These are phyloP conservation scores for Astragalus membranaceus DNA, from an alignment of 306 rosid genomes.

Conservation along the genomic window DNA sequence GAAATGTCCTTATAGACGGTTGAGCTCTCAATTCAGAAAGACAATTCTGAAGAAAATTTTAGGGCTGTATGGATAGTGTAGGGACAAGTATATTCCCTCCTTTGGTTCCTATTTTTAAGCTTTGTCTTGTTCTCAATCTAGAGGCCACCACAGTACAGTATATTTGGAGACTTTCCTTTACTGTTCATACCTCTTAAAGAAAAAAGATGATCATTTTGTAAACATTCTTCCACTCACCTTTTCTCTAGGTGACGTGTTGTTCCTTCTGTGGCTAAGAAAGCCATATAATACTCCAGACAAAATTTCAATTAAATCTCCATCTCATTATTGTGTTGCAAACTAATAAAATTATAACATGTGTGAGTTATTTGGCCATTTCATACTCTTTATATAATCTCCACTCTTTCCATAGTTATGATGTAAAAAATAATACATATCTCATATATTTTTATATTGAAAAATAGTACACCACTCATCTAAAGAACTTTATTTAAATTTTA, in stretches of 20 bases:
- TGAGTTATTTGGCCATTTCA: not conserved
- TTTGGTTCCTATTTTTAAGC: conserved; percentile 3
- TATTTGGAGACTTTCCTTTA: conserved; percentile 16
- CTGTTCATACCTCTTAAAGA: conserved; percentile 7
- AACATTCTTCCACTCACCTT: conserved; percentile 8
- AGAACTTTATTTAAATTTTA: not conserved
- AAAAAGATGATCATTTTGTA: not conserved
- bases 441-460: not conserved
- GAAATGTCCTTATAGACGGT: conserved; percentile 17
- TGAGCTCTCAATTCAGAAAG: conserved; percentile 44
- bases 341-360: conserved; percentile 4
- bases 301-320: not conserved
- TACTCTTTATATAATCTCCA: not conserved
- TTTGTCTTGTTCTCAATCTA: conserved; percentile 9
- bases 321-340: not conserved
- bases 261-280: conserved; percentile 26
- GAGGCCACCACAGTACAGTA: conserved; percentile 28
- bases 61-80: conserved; percentile 1
- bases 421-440: not conserved
- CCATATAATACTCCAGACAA: conserved; percentile 4
- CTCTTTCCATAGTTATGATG: not conserved
- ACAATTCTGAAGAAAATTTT: conserved; percentile 26
- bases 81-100: conserved; percentile 20
- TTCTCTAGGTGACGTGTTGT: conserved; percentile 15
- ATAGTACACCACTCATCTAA: not conserved